Evolutionary conservation across 139 green algal species (phyloP), one percentile per base, ranked within the genome.

Genomic region (Gonium pectorale): DNA sequence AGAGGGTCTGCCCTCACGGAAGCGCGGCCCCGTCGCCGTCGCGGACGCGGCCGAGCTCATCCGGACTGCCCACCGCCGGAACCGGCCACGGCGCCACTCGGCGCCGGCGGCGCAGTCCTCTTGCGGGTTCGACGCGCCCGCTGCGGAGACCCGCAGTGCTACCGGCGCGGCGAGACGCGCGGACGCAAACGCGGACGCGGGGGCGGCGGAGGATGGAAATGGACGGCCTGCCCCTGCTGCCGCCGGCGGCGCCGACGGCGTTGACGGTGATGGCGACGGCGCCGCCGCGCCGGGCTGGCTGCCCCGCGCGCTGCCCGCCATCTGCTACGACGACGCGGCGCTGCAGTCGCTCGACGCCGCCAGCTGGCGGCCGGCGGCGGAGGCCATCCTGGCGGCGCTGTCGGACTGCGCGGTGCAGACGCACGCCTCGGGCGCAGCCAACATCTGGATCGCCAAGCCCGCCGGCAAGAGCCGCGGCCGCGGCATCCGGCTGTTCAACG

Each of bases 361-460:
- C 40, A 73, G 26, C 33, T 75, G 79, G 37, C 73, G 73, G 22
- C 11, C 29, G 2, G 73, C 73, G 2, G 73, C 73, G 26, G 73
- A 59, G 73, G 73, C 73, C 54, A 56, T 90, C 44, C 40, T 83
- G 31, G 46, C 33, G 27, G 86, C 72, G 59, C 69, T 89, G 60
- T 59, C 59, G 38, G 24, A 27, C 24, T 49, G 46, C 38, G 60
- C 73, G 35, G 71, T 86, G 56, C 90, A 93, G 59, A 85, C 67
- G 21, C 73, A 87, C 79, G 88, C 91, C 43, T 85, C 90, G 41
- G 91, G 91, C 19, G 72, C 70, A 46, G 80, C 90, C 88, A 94
- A 94, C 68, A 88, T 95, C 80, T 95, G 92, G 92, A 94, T 95
- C 63, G 54, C 93, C 17, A 95, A 95, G 87, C 92, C 92, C 8